Conservation (phyloP, 1,139 yeast species). For the Kurtzmaniella quercitrusa region DNA sequence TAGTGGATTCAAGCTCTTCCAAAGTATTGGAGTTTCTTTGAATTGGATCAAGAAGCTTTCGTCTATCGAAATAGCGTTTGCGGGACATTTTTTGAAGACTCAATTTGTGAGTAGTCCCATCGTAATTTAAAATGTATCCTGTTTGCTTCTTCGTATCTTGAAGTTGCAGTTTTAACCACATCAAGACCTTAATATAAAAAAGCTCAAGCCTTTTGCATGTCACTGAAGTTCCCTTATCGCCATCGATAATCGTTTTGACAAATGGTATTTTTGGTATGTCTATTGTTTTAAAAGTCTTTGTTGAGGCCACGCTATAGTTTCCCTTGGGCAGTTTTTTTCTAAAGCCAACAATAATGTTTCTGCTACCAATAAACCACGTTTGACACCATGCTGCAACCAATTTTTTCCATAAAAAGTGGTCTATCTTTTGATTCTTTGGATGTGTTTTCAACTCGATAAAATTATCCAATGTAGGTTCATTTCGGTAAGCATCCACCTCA, state of each 20-base stretch:
- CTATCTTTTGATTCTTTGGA: not conserved
- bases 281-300: not conserved
- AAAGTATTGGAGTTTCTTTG: not conserved
- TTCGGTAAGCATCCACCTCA: not conserved
- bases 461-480: not conserved
- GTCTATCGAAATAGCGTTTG: not conserved
- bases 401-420: slow-evolving; percentile 1
- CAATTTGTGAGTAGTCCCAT: not conserved
- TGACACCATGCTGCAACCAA: not conserved
- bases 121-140: not conserved
- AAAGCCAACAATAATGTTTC: not conserved
- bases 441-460: slow-evolving; percentile 1
- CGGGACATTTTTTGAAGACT: not conserved
- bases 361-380: slow-evolving; percentile 1
- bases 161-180: not conserved
- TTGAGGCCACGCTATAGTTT: not conserved
- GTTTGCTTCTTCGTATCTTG: not conserved
- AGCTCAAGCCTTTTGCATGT: not conserved
- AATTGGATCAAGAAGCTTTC: not conserved
- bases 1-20: not conserved
- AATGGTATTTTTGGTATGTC: not conserved
- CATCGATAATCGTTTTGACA: not conserved
- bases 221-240: not conserved
- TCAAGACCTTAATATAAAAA: not conserved
- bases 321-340: slow-evolving; percentile 1